Evolutionary conservation across 2,329 filamentous ascomycete species (phyloP), one percentile per base, ranked within the genome.

Genomic region (Hypomyces perniciosus): DNA sequence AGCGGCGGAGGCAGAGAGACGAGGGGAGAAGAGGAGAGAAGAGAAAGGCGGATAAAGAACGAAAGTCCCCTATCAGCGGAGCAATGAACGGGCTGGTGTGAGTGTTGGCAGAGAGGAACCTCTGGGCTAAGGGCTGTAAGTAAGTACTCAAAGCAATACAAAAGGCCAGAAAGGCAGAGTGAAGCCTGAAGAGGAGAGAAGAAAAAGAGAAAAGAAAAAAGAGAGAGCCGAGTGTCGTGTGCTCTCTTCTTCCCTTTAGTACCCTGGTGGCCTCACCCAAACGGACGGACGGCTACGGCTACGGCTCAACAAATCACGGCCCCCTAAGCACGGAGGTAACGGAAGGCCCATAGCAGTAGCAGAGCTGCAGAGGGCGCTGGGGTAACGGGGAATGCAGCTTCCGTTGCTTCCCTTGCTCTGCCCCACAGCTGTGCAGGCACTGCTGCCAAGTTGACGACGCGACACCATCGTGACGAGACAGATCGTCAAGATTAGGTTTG

Each of bases 401-500:
- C 20, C 20, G 2, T 20, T 20, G 20, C 20, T 20, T n/a, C n/a
- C n/a, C n/a, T n/a, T n/a, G n/a, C n/a, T n/a, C 20, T 20, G 20
- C 20, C 20, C 20, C 20, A 20, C 20, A 20, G 20, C 20, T 20
- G 20, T 20, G 20, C 20, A 20, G 20, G 40, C 33, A 47, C 45
- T 51, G 37, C 37, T 43, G 46, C 31, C n/a, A 38, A 48, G 38
- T 40, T 34, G 33, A 46, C 39, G 46, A 44, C 10, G 7, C 13
- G 28, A 38, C 35, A n/a, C 35, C 42, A 50, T 43, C 34, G 28
- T 29, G 26, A 37, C 29, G 48, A 38, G 35, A 38, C 20, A 20
- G 56, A 63, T 59, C 51, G 56, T 64, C 57, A 48, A 65, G 59
- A 64, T 64, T 62, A 58, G 53, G 63, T 64, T 65, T 56, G 53